Conservation (phyloP, 371 early-diverging fungal species). For the Mortierella sp. region DNA sequence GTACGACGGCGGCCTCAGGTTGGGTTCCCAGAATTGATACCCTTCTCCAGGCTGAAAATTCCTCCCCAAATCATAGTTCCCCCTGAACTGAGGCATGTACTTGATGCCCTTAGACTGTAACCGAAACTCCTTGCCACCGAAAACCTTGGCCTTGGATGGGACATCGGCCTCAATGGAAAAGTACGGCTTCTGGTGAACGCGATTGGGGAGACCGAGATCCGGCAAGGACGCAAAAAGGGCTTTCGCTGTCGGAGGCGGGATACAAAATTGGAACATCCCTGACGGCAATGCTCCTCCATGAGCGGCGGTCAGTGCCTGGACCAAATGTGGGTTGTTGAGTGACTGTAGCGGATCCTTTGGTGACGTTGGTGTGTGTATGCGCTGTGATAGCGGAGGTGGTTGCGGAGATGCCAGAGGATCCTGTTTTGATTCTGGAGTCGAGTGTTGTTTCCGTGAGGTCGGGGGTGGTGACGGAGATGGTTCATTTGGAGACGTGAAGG, state of each 20-base stretch:
- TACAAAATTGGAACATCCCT: constrained; percentile 10
- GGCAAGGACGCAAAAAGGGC: constrained; percentile 42
- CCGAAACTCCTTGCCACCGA: constrained; percentile 69
- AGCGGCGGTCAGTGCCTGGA: neutral
- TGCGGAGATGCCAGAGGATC: neutral
- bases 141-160: constrained; percentile 62
- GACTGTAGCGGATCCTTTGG: neutral
- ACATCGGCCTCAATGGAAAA: constrained; percentile 72
- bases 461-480: neutral
- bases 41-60: constrained; percentile 5
- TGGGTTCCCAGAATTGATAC: constrained; percentile 44
- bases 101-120: constrained; percentile 54
- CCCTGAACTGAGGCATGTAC: constrained; percentile 25
- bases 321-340: neutral
- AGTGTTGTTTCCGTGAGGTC: neutral
- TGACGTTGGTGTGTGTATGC: neutral
- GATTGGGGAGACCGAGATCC: constrained; percentile 48
- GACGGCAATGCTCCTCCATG: neutral
- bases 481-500: neutral
- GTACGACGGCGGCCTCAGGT: constrained; percentile 19
- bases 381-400: neutral
- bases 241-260: constrained; percentile 27
- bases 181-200: constrained; percentile 71
- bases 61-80: neutral
- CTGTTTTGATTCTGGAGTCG: too few relatives aligned